These are phyloP conservation scores for Penicillium coprophilum DNA, from an alignment of 495 filamentous ascomycete genomes.

Conservation along the genomic window DNA sequence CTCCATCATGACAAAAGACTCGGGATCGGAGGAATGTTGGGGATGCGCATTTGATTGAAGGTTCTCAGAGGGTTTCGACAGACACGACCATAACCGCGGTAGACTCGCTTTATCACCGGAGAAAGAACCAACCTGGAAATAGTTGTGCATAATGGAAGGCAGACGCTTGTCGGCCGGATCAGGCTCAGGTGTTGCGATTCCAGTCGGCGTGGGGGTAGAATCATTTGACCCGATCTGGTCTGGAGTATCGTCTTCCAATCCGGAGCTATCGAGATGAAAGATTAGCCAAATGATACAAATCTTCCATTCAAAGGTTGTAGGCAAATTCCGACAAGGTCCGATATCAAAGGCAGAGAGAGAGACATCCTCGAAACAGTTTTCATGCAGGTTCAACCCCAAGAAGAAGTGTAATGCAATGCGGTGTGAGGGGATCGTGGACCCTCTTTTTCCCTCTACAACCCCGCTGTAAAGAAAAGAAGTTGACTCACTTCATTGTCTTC, in stretches of 20 bases:
- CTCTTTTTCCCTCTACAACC: constrained; percentile 14
- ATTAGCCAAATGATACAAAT: constrained; percentile 23
- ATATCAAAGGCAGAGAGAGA: neutral
- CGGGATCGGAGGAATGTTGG: constrained; percentile 28
- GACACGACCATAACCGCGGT: constrained; percentile 48
- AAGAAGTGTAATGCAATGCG: constrained; percentile 23
- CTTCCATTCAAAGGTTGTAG: constrained; percentile 9
- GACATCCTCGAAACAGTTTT: constrained; percentile 1
- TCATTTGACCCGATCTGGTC: constrained; percentile 77
- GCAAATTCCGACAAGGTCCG: constrained; percentile 16
- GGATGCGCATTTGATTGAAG: constrained; percentile 19
- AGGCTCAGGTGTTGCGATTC: constrained; percentile 82
- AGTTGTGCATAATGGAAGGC: constrained; percentile 89
- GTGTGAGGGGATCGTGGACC: constrained; percentile 22
- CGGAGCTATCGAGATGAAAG: constrained; percentile 29
- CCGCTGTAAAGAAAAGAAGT: neutral
- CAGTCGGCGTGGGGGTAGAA: constrained; percentile 68
- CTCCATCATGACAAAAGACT: constrained; percentile 44
- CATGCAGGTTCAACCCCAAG: constrained; percentile 12
- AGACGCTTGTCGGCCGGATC: constrained; percentile 87
- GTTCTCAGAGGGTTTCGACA: constrained; percentile 25
- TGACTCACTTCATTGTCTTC: constrained; percentile 47
- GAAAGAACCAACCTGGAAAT: constrained; percentile 91
- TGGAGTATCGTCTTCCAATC: constrained; percentile 63
- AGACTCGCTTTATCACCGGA: constrained; percentile 53